Base-by-base conservation (phyloP, 805 yeast genomes). In the Nakazawaea pomicola region DNA sequence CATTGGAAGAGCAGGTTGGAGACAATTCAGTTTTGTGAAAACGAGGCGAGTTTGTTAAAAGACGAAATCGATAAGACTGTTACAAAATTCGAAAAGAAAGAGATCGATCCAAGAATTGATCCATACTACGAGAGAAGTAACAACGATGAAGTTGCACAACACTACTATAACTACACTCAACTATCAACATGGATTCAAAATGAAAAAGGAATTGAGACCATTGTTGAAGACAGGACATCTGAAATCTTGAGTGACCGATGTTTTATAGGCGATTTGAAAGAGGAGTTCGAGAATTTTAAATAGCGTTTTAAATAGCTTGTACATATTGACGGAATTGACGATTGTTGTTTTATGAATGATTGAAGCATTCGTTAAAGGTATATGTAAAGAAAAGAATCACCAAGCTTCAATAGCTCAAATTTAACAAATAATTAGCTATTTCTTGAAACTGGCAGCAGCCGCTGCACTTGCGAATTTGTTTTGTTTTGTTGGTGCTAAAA, bases 81-180 rank as follows among this genome's bases (percentile, higher is more conserved):
- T 21, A 38, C 51, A 16, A 18, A 37, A 33, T 11, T 58, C 44
- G 33, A 57, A 41, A 34, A 45, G 45, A 24, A 52, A 43, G 47
- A 47, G 46, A 47, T 56, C 31, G 57, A 59, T 23, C 51, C 58
- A 4, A 54, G 75, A 21, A 48, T 70, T 4, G 79, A 76, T 49
- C 80, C 82, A 1, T 76, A 76, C 48, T 74, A 73, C 3, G 58
- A 63, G 9, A 62, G 68, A 38, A 73, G 71, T 33, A 30, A 57
- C 6, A 46, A 56, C 17, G 58, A 58, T 6, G 53, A 55, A 15
- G 53, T 57, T 14, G 61, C 61, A 14, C 43, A 48, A 4, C 57
- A 57, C 32, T 61, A 56, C 33, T 36, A 18, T 2, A 54, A 57
- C 12, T 59, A 61, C 38, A 51, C 54, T n/a, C 47, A 47, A 4